Conservation (phyloP, 495 filamentous ascomycete species). For the Aspergillus incahuasiensis region DNA sequence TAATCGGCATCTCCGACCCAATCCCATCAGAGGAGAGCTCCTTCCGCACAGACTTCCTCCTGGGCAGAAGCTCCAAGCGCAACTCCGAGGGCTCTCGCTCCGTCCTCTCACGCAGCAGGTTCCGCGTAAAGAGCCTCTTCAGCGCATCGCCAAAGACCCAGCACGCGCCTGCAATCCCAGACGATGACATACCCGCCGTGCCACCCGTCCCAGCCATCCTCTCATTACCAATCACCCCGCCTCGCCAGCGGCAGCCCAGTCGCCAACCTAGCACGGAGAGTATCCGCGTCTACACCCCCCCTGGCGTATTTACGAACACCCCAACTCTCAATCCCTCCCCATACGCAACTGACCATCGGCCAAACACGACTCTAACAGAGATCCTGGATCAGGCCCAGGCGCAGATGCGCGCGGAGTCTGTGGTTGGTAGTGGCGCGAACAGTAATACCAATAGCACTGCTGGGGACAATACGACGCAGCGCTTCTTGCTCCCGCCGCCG, state of each 20-base stretch:
- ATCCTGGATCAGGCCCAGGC: constrained; percentile 51
- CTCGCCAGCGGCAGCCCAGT: constrained; percentile 49
- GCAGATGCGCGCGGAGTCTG: neutral
- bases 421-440: neutral
- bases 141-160: constrained; percentile 9
- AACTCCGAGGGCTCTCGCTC: constrained; percentile 31
- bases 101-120: constrained; percentile 32
- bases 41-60: constrained; percentile 57
- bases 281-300: constrained; percentile 69
- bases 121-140: constrained; percentile 37
- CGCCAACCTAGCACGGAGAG: constrained; percentile 58
- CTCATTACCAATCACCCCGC: constrained; percentile 27
- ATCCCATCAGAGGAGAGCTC: constrained; percentile 46
- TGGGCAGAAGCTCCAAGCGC: constrained; percentile 28
- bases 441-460: neutral
- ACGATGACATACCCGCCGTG: constrained; percentile 8
- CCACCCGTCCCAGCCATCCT: constrained; percentile 21
- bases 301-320: constrained; percentile 33
- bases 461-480: neutral
- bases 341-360: constrained; percentile 30
- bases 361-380: constrained; percentile 59
- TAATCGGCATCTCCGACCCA: constrained; percentile 52
- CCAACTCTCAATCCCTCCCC: constrained; percentile 28
- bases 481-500: constrained; percentile 7
- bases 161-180: neutral